Evolutionary conservation across 2,329 filamentous ascomycete species (phyloP).

Genomic region (Didymella segeticola): DNA sequence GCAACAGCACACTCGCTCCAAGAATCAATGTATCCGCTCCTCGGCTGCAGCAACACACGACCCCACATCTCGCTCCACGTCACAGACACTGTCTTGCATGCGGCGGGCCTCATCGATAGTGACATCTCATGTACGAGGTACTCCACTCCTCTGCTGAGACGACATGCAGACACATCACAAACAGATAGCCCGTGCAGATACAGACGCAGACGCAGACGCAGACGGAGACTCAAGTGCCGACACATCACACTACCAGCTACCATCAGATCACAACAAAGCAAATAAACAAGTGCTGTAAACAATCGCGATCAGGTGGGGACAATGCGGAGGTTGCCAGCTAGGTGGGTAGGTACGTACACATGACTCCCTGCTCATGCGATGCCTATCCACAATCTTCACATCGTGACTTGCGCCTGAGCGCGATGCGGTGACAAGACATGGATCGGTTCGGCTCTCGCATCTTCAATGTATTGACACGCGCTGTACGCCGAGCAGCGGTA

Average conservation of each 20-base stretch:
- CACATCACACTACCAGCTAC: neutral
- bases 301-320: neutral
- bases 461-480: neutral
- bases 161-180: neutral
- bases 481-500: neutral
- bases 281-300: neutral
- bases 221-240: neutral
- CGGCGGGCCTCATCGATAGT: neutral
- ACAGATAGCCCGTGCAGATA: no score
- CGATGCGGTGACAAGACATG: neutral
- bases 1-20: neutral
- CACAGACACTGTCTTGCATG: conserved; percentile 11
- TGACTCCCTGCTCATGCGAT: neutral
- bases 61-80: conserved; percentile 16
- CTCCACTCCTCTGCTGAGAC: neutral
- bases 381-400: neutral
- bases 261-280: no score
- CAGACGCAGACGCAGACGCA: no score
- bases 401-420: neutral
- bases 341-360: no score
- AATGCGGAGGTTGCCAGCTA: neutral
- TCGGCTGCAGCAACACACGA: neutral
- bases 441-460: neutral
- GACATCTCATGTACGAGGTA: neutral
- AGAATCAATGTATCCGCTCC: neutral